These are phyloP conservation scores for Neurospora sp. DNA, from an alignment of 495 filamentous ascomycete species.

Conservation along the genomic window DNA sequence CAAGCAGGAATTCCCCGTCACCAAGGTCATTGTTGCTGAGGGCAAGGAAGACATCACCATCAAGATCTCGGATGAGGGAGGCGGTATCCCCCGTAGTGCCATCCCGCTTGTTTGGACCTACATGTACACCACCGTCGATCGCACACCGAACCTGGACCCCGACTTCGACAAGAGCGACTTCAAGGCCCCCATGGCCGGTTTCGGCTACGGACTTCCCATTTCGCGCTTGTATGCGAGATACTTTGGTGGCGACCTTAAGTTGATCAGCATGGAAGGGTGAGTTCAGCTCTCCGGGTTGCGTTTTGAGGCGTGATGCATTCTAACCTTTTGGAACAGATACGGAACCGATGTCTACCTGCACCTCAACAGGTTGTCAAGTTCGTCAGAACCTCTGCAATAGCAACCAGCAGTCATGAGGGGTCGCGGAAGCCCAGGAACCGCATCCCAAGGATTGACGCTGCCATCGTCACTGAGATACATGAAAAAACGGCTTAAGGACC, in stretches of 20 bases:
- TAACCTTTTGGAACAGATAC: slow-evolving; percentile 48
- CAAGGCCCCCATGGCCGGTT: slow-evolving; percentile 98
- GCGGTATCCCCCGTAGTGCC: slow-evolving; percentile 80
- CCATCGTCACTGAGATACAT: slow-evolving; percentile 37
- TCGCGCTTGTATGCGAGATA: slow-evolving; percentile 90
- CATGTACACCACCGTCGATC: slow-evolving; percentile 98
- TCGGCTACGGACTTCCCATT: slow-evolving; percentile 92
- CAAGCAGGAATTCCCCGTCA: slow-evolving; percentile 89
- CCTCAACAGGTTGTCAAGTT: slow-evolving; percentile 88
- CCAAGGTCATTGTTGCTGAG: slow-evolving; percentile 93
- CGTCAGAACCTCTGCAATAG: slow-evolving; percentile 95
- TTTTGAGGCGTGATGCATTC: neutral
- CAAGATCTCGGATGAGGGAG: slow-evolving; percentile 93
- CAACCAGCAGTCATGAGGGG: slow-evolving; percentile 95
- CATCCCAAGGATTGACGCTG: slow-evolving; percentile 83
- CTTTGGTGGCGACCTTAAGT: slow-evolving; percentile 91
- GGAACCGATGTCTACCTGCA: slow-evolving; percentile 98
- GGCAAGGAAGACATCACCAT: slow-evolving; percentile 98
- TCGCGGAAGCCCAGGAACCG: slow-evolving; percentile 28
- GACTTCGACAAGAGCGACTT: slow-evolving; percentile 99
- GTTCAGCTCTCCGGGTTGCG: slow-evolving; percentile 33
- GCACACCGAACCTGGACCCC: slow-evolving; percentile 87
- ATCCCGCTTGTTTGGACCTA: slow-evolving; percentile 99
- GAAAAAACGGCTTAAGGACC: slow-evolving; percentile 46
- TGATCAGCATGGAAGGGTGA: slow-evolving; percentile 99